phyloP scores from a whole-genome alignment of 768 basidiomycete species.

The Mycena haematopus region DNA sequence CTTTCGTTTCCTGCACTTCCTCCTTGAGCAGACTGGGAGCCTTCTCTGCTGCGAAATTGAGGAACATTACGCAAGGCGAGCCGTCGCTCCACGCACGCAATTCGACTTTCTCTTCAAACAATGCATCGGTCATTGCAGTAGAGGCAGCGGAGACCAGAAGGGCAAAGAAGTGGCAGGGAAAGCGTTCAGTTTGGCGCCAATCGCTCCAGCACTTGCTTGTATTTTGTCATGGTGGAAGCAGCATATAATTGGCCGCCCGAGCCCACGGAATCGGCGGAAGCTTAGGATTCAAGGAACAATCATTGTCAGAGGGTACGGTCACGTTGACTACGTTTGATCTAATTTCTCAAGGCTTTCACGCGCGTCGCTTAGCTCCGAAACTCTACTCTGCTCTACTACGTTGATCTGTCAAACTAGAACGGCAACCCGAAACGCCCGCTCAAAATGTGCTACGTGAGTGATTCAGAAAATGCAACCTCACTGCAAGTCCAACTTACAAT shows the following conservation, averaged over 20 bases:
- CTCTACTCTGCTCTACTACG: too few species aligned
- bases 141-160: background rate
- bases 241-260: too few species aligned
- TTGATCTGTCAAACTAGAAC: too few species aligned
- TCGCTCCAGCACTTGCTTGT: constrained; percentile 1
- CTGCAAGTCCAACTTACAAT: background rate
- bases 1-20: constrained; percentile 22
- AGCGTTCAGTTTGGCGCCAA: background rate
- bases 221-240: background rate
- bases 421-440: too few species aligned
- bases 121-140: constrained; percentile 16
- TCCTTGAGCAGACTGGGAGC: constrained; percentile 22
- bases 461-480: background rate
- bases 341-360: too few species aligned
- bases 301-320: too few species aligned
- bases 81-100: constrained; percentile 17
- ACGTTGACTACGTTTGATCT: background rate
- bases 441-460: constrained; percentile 20
- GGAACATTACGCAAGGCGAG: background rate
- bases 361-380: too few species aligned
- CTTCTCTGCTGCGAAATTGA: constrained; percentile 8
- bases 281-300: constrained; percentile 7
- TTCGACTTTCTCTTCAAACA: constrained; percentile 23
- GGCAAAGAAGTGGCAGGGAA: background rate
- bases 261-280: too few species aligned